These are phyloP conservation scores for Boletus vinaceobasis DNA, from an alignment of 768 basidiomycete genomes.

Conservation along the genomic window DNA sequence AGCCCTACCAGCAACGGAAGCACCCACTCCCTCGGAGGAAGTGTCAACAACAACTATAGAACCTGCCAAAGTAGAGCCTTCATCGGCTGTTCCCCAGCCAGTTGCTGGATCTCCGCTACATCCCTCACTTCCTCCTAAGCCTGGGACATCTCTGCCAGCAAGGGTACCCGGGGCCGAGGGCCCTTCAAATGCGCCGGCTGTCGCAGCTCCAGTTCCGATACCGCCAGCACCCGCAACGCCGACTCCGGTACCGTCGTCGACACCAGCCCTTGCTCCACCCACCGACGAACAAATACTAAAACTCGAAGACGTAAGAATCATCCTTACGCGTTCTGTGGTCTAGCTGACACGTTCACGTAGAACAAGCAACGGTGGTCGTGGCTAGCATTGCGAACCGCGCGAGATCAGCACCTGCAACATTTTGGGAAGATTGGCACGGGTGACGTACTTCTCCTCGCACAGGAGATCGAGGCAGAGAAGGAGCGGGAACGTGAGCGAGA, in stretches of 20 bases:
- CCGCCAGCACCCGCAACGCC: slow-evolving; percentile 12
- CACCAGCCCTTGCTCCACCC: slow-evolving; percentile 28
- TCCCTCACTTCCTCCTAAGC: slow-evolving; percentile 71
- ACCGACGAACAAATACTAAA: slow-evolving; percentile 51
- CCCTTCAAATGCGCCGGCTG: slow-evolving; percentile 20
- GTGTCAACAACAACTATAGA: slow-evolving; percentile 8
- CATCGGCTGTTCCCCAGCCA: slow-evolving; percentile 1
- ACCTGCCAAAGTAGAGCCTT: slow-evolving; percentile 20
- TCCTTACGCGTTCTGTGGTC: background rate
- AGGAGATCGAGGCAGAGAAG: slow-evolving; percentile 36
- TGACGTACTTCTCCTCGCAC: slow-evolving; percentile 52
- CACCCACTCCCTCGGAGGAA: slow-evolving; percentile 17
- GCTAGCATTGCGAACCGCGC: slow-evolving; percentile 75
- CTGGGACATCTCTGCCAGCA: slow-evolving; percentile 41
- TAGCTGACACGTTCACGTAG: slow-evolving; percentile 37
- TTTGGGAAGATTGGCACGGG: slow-evolving; percentile 83
- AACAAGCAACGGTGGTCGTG: slow-evolving; percentile 76
- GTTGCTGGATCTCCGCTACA: slow-evolving; percentile 48
- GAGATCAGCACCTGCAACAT: slow-evolving; percentile 68
- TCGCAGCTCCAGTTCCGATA: slow-evolving; percentile 6
- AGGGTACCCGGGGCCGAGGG: slow-evolving; percentile 33
- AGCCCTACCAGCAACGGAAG: slow-evolving; percentile 20
- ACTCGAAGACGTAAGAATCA: slow-evolving; percentile 55
- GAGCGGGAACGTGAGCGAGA: slow-evolving; percentile 38
- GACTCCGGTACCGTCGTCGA: slow-evolving; percentile 14